phyloP scores from a whole-genome alignment of 345 rosid genomes.

The Eucalyptus tenuipes region DNA sequence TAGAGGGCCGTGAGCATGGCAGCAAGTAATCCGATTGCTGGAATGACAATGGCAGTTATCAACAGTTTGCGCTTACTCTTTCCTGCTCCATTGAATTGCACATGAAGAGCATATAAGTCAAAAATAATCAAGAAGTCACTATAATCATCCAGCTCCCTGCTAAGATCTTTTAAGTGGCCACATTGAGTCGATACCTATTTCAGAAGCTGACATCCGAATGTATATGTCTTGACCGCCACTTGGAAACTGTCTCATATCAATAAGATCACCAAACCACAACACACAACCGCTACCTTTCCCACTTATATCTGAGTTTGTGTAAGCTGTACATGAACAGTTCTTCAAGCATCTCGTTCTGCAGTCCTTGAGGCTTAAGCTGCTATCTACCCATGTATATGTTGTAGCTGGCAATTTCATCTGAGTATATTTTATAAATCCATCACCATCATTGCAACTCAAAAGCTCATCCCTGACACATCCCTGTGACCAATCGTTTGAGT shows the following conservation, averaged over 20 bases:
- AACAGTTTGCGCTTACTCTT: neutral
- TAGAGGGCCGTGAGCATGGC: neutral
- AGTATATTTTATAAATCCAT: slow-evolving; percentile 14
- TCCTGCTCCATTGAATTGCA: neutral
- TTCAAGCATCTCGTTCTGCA: slow-evolving; percentile 13
- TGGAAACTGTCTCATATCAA: slow-evolving; percentile 18
- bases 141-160: neutral
- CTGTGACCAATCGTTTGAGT: slow-evolving; percentile 18
- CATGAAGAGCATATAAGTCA: neutral
- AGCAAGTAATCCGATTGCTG: neutral
- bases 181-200: slow-evolving; percentile 5
- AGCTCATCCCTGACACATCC: slow-evolving; percentile 25
- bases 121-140: neutral
- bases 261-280: slow-evolving; percentile 15
- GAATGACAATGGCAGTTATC: neutral
- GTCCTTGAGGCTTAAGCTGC: neutral
- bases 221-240: slow-evolving; percentile 26
- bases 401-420: slow-evolving; percentile 30
- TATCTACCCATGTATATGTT: neutral
- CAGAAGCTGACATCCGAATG: slow-evolving; percentile 29
- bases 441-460: slow-evolving; percentile 6
- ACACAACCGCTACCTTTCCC: slow-evolving; percentile 21
- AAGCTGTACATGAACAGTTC: slow-evolving; percentile 28
- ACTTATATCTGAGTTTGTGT: slow-evolving; percentile 3
- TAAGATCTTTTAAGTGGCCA: neutral